Evolutionary conservation across 768 basidiomycete genomes (phyloP).

Genomic region (Boletus vinaceobasis): DNA sequence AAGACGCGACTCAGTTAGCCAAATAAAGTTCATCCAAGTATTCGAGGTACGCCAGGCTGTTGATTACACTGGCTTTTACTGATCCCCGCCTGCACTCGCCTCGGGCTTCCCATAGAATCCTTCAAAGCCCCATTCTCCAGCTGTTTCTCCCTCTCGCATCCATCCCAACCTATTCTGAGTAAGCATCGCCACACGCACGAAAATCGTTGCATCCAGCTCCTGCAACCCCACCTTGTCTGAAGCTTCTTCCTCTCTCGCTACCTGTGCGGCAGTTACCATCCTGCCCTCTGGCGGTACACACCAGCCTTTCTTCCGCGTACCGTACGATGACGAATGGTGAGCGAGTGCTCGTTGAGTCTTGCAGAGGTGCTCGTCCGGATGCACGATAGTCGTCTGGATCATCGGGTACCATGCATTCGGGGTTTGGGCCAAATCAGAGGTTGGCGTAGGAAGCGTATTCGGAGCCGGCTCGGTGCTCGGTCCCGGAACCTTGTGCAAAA

Average conservation of each 20-base stretch:
- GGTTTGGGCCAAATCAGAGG: conserved; percentile 33
- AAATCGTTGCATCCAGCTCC: conserved; percentile 59
- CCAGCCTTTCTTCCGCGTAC: conserved; percentile 32
- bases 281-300: conserved; percentile 8
- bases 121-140: conserved; percentile 20
- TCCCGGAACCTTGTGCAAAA: conserved; percentile 35
- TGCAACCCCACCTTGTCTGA: conserved; percentile 24
- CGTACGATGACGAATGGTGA: conserved; percentile 44
- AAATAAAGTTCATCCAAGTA: too few relatives aligned
- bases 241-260: conserved; percentile 20
- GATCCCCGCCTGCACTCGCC: background rate
- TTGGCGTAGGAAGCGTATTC: conserved; percentile 27
- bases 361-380: conserved; percentile 55
- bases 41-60: too few relatives aligned
- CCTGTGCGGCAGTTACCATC: conserved; percentile 16
- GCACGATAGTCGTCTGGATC: conserved; percentile 48
- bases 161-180: conserved; percentile 42
- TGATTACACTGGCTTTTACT: background rate
- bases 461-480: conserved; percentile 21
- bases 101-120: conserved; percentile 15
- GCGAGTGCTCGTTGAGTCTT: conserved; percentile 48
- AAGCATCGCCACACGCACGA: conserved; percentile 52
- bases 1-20: background rate
- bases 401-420: conserved; percentile 60
- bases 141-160: conserved; percentile 38